Percentiles rank a stretch among this genome's conserved stretches.
phyloP scores from a whole-genome alignment of 116 monocot species.

The Phalaenopsis hybrid region DNA sequence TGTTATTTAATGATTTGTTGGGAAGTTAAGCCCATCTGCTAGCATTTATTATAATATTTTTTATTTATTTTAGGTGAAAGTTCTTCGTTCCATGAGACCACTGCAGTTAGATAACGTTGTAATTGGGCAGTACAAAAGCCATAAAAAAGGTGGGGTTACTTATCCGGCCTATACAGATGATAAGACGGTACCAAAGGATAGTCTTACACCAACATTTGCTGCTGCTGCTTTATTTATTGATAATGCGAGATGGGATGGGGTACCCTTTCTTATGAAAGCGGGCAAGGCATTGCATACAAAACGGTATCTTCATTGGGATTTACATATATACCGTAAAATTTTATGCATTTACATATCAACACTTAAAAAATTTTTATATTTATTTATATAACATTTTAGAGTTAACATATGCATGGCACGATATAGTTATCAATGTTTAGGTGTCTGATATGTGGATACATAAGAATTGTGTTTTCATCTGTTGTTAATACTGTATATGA shows the following conservation, averaged over 20 bases:
- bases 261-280: conserved; percentile 97
- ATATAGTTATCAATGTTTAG: no score
- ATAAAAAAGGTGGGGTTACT: conserved; percentile 61
- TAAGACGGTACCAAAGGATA: conserved; percentile 82
- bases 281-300: conserved; percentile 86
- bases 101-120: conserved; percentile 74
- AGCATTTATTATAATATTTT: background rate
- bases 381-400: background rate
- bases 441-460: no score
- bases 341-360: no score
- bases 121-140: conserved; percentile 85
- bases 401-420: no score
- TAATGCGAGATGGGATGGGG: conserved; percentile 98
- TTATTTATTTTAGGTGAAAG: conserved; percentile 68
- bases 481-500: background rate
- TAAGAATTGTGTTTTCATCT: background rate
- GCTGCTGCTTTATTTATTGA: conserved; percentile 92
- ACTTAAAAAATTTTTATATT: background rate
- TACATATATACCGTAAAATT: no score
- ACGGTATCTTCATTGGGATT: conserved; percentile 28
- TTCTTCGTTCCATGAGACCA: conserved; percentile 85
- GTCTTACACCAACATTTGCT: conserved; percentile 91
- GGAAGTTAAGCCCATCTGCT: background rate
- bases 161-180: conserved; percentile 83
- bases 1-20: background rate